phyloP scores from a whole-genome alignment of 1,284 basidiomycete species.

The Marasmius sp. region DNA sequence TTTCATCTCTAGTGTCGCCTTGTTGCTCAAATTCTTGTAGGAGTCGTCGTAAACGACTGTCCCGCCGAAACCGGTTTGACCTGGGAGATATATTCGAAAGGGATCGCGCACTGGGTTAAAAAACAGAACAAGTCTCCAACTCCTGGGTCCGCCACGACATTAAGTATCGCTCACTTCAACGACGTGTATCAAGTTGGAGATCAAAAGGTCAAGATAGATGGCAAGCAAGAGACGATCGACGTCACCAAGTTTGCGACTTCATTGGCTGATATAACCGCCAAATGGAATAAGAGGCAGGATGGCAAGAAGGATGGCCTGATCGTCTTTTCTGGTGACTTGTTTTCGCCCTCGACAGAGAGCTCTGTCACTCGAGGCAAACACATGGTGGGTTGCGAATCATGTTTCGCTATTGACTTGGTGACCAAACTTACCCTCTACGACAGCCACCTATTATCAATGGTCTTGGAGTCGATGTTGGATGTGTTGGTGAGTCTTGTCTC shows the following conservation, averaged over 20 bases:
- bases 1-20: not conserved
- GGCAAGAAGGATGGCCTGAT: conserved; percentile 8
- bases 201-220: conserved; percentile 9
- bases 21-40: not conserved
- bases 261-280: conserved; percentile 9
- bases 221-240: conserved; percentile 14
- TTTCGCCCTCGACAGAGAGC: conserved; percentile 17
- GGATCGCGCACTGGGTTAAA: conserved; percentile 11
- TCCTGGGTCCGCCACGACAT: not conserved
- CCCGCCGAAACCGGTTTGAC: conserved; percentile 6
- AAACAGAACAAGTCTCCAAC: not conserved
- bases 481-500: not conserved
- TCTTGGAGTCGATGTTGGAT: not conserved
- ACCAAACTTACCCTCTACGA: not conserved
- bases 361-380: conserved; percentile 16
- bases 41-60: conserved; percentile 7
- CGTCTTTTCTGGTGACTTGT: conserved; percentile 18
- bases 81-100: conserved; percentile 12
- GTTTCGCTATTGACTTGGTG: not conserved
- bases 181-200: conserved; percentile 19
- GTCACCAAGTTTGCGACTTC: conserved; percentile 18
- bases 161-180: conserved; percentile 20
- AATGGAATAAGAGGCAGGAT: conserved; percentile 9
- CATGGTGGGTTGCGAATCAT: conserved; percentile 11
- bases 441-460: not conserved